phyloP scores from a whole-genome alignment of 306 rosid species.

The Sphenostylis stenocarpa region DNA sequence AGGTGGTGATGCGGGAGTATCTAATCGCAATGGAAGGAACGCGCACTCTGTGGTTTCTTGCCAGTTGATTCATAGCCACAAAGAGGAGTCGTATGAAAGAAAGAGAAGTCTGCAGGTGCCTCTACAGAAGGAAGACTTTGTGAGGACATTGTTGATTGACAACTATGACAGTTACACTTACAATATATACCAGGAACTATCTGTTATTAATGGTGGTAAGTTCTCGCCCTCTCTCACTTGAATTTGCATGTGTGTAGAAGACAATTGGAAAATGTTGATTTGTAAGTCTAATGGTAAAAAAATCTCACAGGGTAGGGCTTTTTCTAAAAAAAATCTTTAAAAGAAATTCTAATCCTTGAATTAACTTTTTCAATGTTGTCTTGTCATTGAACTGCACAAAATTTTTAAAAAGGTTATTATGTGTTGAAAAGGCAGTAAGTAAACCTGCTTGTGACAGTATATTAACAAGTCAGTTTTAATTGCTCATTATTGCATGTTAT shows the following conservation, averaged over 20 bases:
- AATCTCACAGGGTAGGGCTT: not conserved
- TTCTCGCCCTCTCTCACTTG: not conserved
- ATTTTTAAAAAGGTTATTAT: not conserved
- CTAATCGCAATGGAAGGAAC: conserved; percentile 39
- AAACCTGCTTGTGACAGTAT: not conserved
- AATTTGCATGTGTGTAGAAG: not conserved
- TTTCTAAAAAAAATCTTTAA: not conserved
- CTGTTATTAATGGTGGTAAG: conserved; percentile 87
- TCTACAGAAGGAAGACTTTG: conserved; percentile 52
- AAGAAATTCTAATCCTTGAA: not conserved
- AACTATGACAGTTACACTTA: conserved; percentile 98
- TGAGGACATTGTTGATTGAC: conserved; percentile 93
- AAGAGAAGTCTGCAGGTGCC: conserved; percentile 41
- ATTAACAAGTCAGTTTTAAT: not conserved
- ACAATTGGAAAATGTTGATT: not conserved
- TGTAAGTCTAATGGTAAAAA: not conserved
- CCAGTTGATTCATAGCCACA: conserved; percentile 49
- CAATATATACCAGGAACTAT: conserved; percentile 92
- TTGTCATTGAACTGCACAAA: not conserved
- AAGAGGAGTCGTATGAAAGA: conserved; percentile 53
- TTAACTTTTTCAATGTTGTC: not conserved
- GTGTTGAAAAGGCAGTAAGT: not conserved
- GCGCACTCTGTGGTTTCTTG: conserved; percentile 32
- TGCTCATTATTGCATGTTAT: not conserved
- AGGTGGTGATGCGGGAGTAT: conserved; percentile 36